Evolutionary conservation across 2,329 filamentous ascomycete species (phyloP), one percentile per base, ranked within the genome.

Genomic region (Graphilbum ipis-grandicollis): DNA sequence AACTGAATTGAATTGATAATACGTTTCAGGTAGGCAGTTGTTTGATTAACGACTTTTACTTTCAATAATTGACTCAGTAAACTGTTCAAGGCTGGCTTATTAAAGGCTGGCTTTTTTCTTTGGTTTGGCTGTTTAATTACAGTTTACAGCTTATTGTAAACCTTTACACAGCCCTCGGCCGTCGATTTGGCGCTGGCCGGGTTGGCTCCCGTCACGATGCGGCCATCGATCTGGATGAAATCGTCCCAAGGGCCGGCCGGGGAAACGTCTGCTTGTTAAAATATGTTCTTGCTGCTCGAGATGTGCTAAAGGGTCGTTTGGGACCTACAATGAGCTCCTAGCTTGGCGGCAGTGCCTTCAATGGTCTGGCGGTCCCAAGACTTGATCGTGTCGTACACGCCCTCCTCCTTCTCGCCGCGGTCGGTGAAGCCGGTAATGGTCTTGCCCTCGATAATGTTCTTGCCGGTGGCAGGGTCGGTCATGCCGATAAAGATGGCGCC

Each of bases 131-230:
- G 14, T 13, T 28, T 28, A 28, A 5, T 5, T 12, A 28, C 26
- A 28, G 10, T 13, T 13, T 35, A 57, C 31, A 58, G 46, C 36
- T 49, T 50, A 14, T 60, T 50, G 42, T 59, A 62, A 6, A 49
- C 55, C 23, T 51, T 48, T 15, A 61, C 53, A 2, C 48, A 54
- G 34, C 57, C 57, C 34, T 49, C 45, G 9, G 56, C 57, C 23
- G 56, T 59, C 9, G 53, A 55, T 10, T 36, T 42, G 8, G 58
- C 52, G 43, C 59, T 62, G 8, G 53, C 52, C 5, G 59, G 57
- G 43, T 61, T 62, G 44, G 54, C 50, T 2, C 58, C 59, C 14
- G 56, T 62, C 26, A 62, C 50, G 14, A 62, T 43, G 9, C 55
- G 50, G 5, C 56, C 56, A 43, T 59, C 55, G 17, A 52, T 48